These are phyloP conservation scores for Brasilioporus rufonigricans DNA, from an alignment of 768 basidiomycete species.

Conservation along the genomic window DNA sequence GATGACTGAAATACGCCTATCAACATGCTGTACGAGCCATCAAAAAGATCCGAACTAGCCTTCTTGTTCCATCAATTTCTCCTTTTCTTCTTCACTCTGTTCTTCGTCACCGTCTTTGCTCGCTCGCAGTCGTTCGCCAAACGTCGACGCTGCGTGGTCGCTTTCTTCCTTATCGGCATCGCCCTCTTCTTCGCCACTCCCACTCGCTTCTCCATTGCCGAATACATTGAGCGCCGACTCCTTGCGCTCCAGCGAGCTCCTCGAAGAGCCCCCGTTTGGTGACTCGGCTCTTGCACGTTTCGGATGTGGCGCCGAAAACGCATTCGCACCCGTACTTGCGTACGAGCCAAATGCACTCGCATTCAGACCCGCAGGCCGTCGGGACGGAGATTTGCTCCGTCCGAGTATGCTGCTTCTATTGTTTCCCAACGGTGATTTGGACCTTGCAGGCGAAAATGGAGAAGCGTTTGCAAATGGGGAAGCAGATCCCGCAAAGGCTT, in stretches of 20 bases:
- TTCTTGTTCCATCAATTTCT: slow-evolving; percentile 63
- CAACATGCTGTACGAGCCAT: background rate
- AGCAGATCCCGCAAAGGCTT: slow-evolving; percentile 49
- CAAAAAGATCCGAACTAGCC: slow-evolving; percentile 38
- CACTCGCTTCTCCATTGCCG: slow-evolving; percentile 38
- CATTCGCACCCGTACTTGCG: slow-evolving; percentile 45
- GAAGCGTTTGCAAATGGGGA: slow-evolving; percentile 49
- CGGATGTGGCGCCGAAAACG: slow-evolving; percentile 38
- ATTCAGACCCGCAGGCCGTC: slow-evolving; percentile 40
- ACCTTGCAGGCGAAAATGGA: slow-evolving; percentile 31
- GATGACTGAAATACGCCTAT: slow-evolving; percentile 41
- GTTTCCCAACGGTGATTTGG: slow-evolving; percentile 52
- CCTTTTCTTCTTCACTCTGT: slow-evolving; percentile 40
- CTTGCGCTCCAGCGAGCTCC: slow-evolving; percentile 45
- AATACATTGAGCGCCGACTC: slow-evolving; percentile 25
- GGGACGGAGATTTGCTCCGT: slow-evolving; percentile 56
- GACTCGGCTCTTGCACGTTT: slow-evolving; percentile 57
- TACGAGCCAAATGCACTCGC: slow-evolving; percentile 62
- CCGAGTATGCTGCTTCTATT: slow-evolving; percentile 26
- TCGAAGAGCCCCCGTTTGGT: slow-evolving; percentile 41
- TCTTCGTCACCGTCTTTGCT: slow-evolving; percentile 59
- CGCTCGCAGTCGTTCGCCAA: slow-evolving; percentile 67
- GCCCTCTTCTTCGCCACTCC: slow-evolving; percentile 43
- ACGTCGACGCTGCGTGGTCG: slow-evolving; percentile 38
- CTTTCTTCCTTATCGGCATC: slow-evolving; percentile 34